Conservation (phyloP, 2,329 filamentous ascomycete species). For the Exophiala aquamarina region DNA sequence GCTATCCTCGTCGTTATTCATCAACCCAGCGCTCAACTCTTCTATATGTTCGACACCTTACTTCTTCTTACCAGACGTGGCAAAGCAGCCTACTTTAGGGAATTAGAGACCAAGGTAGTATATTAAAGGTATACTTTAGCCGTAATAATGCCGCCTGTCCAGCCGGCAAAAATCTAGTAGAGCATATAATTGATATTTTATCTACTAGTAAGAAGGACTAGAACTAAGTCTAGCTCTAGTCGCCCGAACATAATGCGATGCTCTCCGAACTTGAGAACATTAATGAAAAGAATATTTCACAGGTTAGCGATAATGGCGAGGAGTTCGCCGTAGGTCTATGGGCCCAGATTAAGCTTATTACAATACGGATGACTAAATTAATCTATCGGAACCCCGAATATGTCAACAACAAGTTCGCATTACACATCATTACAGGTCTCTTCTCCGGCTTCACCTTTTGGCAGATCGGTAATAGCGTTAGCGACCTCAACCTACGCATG, state of each 20-base stretch:
- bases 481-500: constrained; percentile 70
- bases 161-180: constrained; percentile 53
- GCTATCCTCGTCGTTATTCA: constrained; percentile 71
- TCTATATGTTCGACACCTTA: constrained; percentile 69
- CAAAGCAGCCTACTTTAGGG: constrained; percentile 69
- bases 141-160: constrained; percentile 65
- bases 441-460: constrained; percentile 63
- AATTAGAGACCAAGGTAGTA: constrained; percentile 64
- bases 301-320: constrained; percentile 44
- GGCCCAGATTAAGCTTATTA: constrained; percentile 64
- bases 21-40: constrained; percentile 64
- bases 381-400: constrained; percentile 69
- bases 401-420: constrained; percentile 61
- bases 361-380: constrained; percentile 64
- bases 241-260: constrained; percentile 57
- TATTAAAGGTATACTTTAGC: constrained; percentile 65
- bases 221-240: constrained; percentile 70
- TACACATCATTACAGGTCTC: constrained; percentile 52
- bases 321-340: constrained; percentile 66
- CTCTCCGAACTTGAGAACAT: constrained; percentile 65
- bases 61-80: constrained; percentile 64
- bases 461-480: constrained; percentile 62
- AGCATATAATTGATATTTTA: constrained; percentile 32
- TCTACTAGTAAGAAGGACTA: constrained; percentile 61
- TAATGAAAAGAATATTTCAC: constrained; percentile 46